These are phyloP conservation scores for Sarcomyxa edulis DNA, from an alignment of 768 basidiomycete genomes.

Conservation along the genomic window DNA sequence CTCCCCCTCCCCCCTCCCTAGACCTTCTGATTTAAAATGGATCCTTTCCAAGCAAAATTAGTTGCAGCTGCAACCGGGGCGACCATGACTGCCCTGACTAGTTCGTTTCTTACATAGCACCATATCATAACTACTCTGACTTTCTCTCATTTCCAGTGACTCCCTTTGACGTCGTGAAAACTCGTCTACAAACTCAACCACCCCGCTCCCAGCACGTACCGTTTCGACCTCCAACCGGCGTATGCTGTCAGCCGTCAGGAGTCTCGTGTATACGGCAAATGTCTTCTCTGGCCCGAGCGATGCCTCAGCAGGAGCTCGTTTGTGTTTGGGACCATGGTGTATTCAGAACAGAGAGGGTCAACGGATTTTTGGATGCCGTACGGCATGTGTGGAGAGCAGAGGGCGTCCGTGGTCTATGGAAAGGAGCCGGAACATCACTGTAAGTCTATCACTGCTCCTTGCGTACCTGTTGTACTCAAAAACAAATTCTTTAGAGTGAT, in stretches of 20 bases:
- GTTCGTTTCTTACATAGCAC: conserved; percentile 32
- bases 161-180: conserved; percentile 98
- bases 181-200: conserved; percentile 92
- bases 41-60: conserved; percentile 73
- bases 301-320: conserved; percentile 59
- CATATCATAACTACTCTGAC: neutral
- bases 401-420: conserved; percentile 87
- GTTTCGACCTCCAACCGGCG: conserved; percentile 45
- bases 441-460: conserved; percentile 42
- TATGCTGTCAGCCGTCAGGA: conserved; percentile 68
- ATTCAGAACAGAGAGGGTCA: conserved; percentile 66
- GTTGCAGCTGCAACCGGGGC: conserved; percentile 77
- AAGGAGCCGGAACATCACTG: conserved; percentile 90
- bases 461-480: neutral
- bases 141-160: conserved; percentile 67
- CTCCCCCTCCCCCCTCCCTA: conserved; percentile 5
- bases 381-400: conserved; percentile 75
- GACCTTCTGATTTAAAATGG: too few species aligned
- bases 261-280: conserved; percentile 67
- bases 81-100: conserved; percentile 77
- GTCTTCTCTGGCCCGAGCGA: conserved; percentile 63
- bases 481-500: conserved; percentile 56
- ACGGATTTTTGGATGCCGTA: conserved; percentile 83
- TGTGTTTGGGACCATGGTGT: conserved; percentile 77
- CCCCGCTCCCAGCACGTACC: conserved; percentile 49